Percentiles rank a stretch among this genome's conserved stretches.
Evolutionary conservation across 2,329 filamentous ascomycete genomes (phyloP).

Genomic region (Rutstroemia sp.): DNA sequence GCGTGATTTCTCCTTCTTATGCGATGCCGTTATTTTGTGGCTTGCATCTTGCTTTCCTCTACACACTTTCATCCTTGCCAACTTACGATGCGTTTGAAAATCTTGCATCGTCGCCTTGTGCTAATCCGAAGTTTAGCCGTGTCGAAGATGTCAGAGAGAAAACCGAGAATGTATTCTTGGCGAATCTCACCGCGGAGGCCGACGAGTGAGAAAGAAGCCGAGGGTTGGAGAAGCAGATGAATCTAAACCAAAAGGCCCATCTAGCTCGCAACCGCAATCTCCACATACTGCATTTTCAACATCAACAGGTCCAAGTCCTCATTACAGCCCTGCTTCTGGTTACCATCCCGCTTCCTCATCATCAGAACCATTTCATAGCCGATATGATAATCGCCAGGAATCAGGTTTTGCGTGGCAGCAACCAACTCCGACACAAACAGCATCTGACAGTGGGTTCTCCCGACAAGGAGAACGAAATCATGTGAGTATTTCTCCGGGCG

Average conservation of each 20-base stretch:
- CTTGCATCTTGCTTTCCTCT: too few species aligned
- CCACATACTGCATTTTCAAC: conserved; percentile 5
- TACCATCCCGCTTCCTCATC: conserved; percentile 4
- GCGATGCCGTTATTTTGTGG: too few species aligned
- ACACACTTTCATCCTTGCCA: too few species aligned
- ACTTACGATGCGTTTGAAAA: too few species aligned
- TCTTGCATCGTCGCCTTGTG: not conserved
- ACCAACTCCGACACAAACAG: conserved; percentile 13
- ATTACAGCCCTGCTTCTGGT: conserved; percentile 8
- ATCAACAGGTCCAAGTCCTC: conserved; percentile 5
- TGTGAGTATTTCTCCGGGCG: conserved; percentile 10
- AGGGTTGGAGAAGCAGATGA: conserved; percentile 16
- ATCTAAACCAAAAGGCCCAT: conserved; percentile 2
- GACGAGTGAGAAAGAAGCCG: conserved; percentile 27
- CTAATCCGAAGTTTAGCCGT: conserved; percentile 19
- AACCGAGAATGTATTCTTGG: conserved; percentile 27
- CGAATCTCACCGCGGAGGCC: conserved; percentile 28
- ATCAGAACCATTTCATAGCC: conserved; percentile 13
- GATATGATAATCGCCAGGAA: conserved; percentile 16
- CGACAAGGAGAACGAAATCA: conserved; percentile 18
- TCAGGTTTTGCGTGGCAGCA: conserved; percentile 15
- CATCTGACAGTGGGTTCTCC: conserved; percentile 14
- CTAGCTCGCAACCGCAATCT: not conserved
- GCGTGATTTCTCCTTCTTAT: too few species aligned
- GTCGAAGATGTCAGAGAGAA: conserved; percentile 28